Evolutionary conservation across 306 rosid species (phyloP).

Genomic region (Quercus berberidifolia): DNA sequence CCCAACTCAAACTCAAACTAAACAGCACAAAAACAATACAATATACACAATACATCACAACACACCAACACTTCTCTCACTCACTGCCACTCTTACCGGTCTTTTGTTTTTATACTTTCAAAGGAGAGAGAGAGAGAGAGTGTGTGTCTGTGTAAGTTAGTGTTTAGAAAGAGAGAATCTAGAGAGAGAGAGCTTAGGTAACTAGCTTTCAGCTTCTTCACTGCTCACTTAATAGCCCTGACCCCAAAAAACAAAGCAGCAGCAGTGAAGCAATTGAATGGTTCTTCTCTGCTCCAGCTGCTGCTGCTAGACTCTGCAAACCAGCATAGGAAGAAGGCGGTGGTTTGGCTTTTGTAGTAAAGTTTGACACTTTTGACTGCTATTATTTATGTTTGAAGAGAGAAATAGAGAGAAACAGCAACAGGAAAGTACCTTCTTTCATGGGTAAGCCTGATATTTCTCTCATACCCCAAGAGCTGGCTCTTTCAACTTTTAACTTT

Average conservation of each 20-base stretch:
- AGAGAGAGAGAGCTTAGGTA: slow-evolving; percentile 1
- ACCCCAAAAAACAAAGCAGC: slow-evolving; percentile 36
- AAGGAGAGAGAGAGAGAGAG: slow-evolving; percentile 34
- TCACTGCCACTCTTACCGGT: background rate
- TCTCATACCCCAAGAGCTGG: background rate
- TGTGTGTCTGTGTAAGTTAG: background rate
- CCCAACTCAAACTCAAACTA: slow-evolving; percentile 5
- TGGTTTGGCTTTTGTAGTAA: slow-evolving; percentile 54
- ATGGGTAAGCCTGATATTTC: slow-evolving; percentile 43
- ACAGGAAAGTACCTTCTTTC: slow-evolving; percentile 21
- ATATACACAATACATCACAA: slow-evolving; percentile 2
- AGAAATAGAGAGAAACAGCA: slow-evolving; percentile 4
- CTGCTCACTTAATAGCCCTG: slow-evolving; percentile 14
- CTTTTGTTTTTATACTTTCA: slow-evolving; percentile 21
- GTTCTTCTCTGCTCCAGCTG: slow-evolving; percentile 34
- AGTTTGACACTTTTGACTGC: slow-evolving; percentile 26
- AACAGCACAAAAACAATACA: background rate
- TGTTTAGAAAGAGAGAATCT: slow-evolving; percentile 10
- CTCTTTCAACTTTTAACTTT: slow-evolving; percentile 24
- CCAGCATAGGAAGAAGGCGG: slow-evolving; percentile 37
- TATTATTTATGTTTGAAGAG: slow-evolving; percentile 1
- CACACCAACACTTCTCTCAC: slow-evolving; percentile 1
- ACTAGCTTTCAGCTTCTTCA: slow-evolving; percentile 31
- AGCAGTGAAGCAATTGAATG: slow-evolving; percentile 32
- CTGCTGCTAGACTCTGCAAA: slow-evolving; percentile 14